These are phyloP conservation scores for Rhinocladiella similis DNA, from an alignment of 2,329 filamentous ascomycete species.

Conservation along the genomic window DNA sequence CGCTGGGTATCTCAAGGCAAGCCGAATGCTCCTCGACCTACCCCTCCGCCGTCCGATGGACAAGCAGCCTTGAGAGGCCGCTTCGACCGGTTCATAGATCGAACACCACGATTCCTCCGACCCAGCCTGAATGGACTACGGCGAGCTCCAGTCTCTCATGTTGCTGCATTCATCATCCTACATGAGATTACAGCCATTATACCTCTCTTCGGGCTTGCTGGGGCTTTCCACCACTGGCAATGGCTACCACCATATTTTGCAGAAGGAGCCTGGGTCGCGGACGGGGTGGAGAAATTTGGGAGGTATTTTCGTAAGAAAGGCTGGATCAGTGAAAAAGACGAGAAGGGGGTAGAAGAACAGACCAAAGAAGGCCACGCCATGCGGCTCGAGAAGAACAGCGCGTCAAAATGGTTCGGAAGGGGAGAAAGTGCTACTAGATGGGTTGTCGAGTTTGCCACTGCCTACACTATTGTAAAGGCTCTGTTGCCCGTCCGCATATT, in stretches of 20 bases:
- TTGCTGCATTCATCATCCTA: constrained; percentile 81
- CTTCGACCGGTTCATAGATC: constrained; percentile 26
- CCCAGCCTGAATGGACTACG: constrained; percentile 51
- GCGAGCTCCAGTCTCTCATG: constrained; percentile 75
- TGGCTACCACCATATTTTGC: constrained; percentile 65
- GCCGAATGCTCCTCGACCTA: constrained; percentile 3
- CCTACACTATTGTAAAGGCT: constrained; percentile 87
- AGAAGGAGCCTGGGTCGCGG: constrained; percentile 55
- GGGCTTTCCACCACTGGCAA: constrained; percentile 75
- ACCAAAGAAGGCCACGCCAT: constrained; percentile 29
- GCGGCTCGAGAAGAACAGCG: constrained; percentile 3
- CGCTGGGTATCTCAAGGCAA: constrained; percentile 11
- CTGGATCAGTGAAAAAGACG: constrained; percentile 66
- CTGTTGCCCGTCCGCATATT: constrained; percentile 75
- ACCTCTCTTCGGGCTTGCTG: constrained; percentile 73
- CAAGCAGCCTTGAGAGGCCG: constrained; percentile 14
- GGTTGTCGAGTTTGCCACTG: constrained; percentile 73
- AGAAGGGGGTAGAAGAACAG: constrained; percentile 45
- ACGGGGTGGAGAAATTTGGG: constrained; percentile 73
- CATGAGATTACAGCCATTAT: constrained; percentile 89
- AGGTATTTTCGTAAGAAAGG: constrained; percentile 75
- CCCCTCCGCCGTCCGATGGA: constrained; percentile 1
- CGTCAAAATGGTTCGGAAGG: constrained; percentile 28
- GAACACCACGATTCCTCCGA: constrained; percentile 25
- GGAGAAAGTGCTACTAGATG: constrained; percentile 52